These are phyloP conservation scores for Solanum virginianum DNA, from an alignment of 257 asterid genomes.

Conservation along the genomic window DNA sequence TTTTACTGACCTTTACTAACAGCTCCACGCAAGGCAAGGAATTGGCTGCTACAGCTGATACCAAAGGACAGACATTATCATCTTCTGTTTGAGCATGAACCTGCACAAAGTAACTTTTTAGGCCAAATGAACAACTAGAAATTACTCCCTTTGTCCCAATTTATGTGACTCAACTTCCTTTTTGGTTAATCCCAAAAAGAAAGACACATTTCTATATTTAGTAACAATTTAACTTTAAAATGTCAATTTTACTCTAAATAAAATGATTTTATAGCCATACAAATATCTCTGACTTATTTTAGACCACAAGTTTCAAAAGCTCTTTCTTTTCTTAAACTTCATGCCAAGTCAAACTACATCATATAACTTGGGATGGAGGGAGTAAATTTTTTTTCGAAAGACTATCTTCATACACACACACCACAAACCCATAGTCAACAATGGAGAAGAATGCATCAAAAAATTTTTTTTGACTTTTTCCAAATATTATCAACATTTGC, in stretches of 20 bases:
- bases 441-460: background rate
- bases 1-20: conserved; percentile 49
- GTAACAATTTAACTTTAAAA: too few species aligned
- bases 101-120: conserved; percentile 36
- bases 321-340: background rate
- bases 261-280: too few species aligned
- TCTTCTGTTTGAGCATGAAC: conserved; percentile 76
- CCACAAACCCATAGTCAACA: background rate
- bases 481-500: background rate
- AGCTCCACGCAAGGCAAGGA: conserved; percentile 66
- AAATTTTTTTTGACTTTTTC: background rate
- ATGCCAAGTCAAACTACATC: background rate
- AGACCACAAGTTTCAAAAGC: background rate
- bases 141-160: background rate
- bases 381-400: background rate
- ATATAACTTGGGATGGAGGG: background rate
- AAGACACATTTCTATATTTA: background rate
- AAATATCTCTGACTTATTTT: background rate
- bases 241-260: background rate
- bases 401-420: background rate
- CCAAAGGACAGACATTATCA: conserved; percentile 59
- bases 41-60: conserved; percentile 95
- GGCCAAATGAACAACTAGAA: background rate
- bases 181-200: too few species aligned
- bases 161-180: background rate